These are phyloP conservation scores for Aspergillus hortae DNA, from an alignment of 2,329 filamentous ascomycete genomes.

Conservation along the genomic window DNA sequence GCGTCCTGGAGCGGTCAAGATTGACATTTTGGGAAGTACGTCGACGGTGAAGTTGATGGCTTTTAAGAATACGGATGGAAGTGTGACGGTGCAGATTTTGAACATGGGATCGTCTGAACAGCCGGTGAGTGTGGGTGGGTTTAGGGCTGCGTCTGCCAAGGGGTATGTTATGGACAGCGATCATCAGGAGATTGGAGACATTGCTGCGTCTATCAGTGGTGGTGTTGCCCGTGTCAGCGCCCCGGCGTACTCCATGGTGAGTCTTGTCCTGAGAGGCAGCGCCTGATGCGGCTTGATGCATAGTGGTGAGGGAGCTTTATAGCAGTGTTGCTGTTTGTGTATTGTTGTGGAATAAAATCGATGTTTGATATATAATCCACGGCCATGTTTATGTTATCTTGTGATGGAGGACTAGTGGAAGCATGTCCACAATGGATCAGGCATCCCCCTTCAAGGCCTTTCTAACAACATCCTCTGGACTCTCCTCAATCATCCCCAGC, in stretches of 20 bases:
- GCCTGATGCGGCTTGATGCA: too few species aligned
- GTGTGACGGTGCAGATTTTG: background rate
- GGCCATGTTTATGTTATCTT: too few species aligned
- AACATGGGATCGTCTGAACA: background rate
- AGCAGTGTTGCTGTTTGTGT: too few species aligned
- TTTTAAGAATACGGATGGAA: background rate
- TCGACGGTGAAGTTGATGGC: background rate
- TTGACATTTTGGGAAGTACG: background rate
- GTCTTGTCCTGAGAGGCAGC: background rate
- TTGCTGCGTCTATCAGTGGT: background rate
- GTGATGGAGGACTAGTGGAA: too few species aligned
- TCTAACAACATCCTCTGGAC: background rate
- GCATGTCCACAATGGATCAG: background rate
- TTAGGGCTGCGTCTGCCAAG: background rate
- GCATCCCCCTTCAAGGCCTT: background rate
- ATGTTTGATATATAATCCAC: too few species aligned
- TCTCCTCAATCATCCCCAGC: constrained; percentile 7
- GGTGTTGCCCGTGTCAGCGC: background rate
- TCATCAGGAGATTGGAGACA: background rate
- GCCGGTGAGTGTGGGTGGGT: background rate
- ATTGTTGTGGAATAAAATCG: too few species aligned
- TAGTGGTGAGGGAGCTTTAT: too few species aligned
- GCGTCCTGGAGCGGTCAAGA: background rate
- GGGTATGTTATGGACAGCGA: background rate
- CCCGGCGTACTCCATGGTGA: background rate